Evolutionary conservation across 2,329 filamentous ascomycete species (phyloP).

Genomic region (Diaporthe australafricana): DNA sequence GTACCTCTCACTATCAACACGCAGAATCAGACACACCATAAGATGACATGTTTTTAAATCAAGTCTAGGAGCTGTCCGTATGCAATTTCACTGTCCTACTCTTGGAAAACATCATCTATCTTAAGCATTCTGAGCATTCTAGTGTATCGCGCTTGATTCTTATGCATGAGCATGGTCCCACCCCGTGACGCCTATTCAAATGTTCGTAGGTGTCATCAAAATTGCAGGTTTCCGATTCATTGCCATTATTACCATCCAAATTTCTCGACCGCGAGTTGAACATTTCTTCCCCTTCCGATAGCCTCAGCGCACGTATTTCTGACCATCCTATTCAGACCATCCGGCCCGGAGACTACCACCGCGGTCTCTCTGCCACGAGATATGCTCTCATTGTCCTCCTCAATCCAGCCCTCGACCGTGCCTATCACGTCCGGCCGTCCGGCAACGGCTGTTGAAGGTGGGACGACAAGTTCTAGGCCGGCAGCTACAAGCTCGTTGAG

Average conservation of each 20-base stretch:
- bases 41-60: not conserved
- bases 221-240: not conserved
- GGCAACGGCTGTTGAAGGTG: constrained; percentile 63
- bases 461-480: constrained; percentile 64
- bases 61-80: not conserved
- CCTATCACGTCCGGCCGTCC: constrained; percentile 64
- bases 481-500: constrained; percentile 59
- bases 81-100: not conserved
- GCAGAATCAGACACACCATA: too few species aligned
- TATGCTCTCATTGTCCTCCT: constrained; percentile 37
- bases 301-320: constrained; percentile 67
- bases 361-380: constrained; percentile 51
- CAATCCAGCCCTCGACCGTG: constrained; percentile 54
- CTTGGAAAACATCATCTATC: not conserved
- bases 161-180: not conserved
- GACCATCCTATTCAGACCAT: constrained; percentile 70
- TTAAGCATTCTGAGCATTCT: not conserved
- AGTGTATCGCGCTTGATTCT: not conserved
- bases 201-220: not conserved
- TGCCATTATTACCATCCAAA: constrained; percentile 68
- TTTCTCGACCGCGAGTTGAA: constrained; percentile 72
- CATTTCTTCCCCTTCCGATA: constrained; percentile 58
- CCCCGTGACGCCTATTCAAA: not conserved
- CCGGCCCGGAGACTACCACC: constrained; percentile 71
- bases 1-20: too few species aligned